phyloP scores from a whole-genome alignment of 1,284 basidiomycete genomes.

The Ganoderma multipileum region DNA sequence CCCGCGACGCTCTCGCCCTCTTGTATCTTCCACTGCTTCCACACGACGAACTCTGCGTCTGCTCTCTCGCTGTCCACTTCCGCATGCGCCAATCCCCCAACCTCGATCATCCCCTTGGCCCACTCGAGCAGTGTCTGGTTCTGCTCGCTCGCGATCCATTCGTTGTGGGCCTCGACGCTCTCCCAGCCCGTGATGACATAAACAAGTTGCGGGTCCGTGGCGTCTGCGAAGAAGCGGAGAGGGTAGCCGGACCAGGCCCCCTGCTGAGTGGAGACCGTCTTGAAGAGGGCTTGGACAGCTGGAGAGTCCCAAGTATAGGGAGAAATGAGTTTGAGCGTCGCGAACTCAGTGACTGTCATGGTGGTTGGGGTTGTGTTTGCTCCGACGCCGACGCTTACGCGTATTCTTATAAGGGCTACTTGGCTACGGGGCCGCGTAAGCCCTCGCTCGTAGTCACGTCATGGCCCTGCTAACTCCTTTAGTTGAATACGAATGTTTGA shows the following conservation, averaged over 20 bases:
- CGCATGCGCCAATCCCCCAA: slow-evolving; percentile 48
- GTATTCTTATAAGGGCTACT: not conserved
- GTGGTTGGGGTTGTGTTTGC: not conserved
- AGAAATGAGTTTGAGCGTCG: slow-evolving; percentile 30
- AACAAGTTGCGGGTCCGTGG: slow-evolving; percentile 34
- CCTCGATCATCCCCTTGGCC: slow-evolving; percentile 41
- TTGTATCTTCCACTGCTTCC: slow-evolving; percentile 16
- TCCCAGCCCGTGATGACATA: slow-evolving; percentile 55
- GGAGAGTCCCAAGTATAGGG: slow-evolving; percentile 26
- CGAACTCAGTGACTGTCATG: slow-evolving; percentile 38
- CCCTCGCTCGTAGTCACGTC: not conserved
- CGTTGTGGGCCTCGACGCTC: slow-evolving; percentile 46
- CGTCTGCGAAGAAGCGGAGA: slow-evolving; percentile 45
- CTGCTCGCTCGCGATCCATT: slow-evolving; percentile 49
- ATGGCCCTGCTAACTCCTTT: not conserved
- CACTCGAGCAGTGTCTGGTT: slow-evolving; percentile 47
- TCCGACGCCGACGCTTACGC: not conserved
- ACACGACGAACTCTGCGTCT: slow-evolving; percentile 8
- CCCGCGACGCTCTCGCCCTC: not conserved
- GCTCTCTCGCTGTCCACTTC: slow-evolving; percentile 38
- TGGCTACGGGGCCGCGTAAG: slow-evolving; percentile 1
- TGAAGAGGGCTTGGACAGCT: slow-evolving; percentile 29
- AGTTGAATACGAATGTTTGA: not conserved
- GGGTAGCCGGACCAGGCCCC: slow-evolving; percentile 48
- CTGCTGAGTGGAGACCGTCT: slow-evolving; percentile 41